phyloP scores from a whole-genome alignment of 2,329 filamentous ascomycete genomes.

The Westerdykella aurantiaca region DNA sequence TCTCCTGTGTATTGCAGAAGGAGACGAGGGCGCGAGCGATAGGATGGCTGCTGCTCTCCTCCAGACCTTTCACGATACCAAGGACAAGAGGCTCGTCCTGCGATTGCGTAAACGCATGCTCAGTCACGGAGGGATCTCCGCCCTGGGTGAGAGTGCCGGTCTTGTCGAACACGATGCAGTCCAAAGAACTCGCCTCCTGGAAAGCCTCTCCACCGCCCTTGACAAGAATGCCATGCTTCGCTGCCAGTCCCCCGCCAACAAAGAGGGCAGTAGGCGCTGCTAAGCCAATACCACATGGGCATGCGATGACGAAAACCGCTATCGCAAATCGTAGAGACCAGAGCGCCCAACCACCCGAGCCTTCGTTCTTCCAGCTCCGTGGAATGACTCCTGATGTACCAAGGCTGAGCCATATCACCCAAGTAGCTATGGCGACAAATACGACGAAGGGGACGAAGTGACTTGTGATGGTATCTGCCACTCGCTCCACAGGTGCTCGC shows the following conservation, averaged over 20 bases:
- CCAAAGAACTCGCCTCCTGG: constrained; percentile 71
- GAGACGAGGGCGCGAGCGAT: constrained; percentile 64
- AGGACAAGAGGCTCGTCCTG: constrained; percentile 41
- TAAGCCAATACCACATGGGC: constrained; percentile 75
- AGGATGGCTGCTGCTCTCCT: constrained; percentile 69
- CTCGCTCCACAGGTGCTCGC: constrained; percentile 67
- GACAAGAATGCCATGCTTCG: constrained; percentile 72
- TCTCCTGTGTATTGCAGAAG: constrained; percentile 47
- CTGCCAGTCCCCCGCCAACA: constrained; percentile 73
- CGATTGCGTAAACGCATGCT: constrained; percentile 39
- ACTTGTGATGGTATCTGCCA: constrained; percentile 65
- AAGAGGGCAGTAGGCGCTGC: constrained; percentile 83
- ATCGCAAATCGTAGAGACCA: constrained; percentile 81
- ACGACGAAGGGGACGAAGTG: constrained; percentile 74
- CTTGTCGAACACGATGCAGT: constrained; percentile 83
- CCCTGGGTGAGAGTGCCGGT: constrained; percentile 74
- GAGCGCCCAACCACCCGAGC: constrained; percentile 59
- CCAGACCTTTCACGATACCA: constrained; percentile 55
- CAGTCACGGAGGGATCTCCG: constrained; percentile 64
- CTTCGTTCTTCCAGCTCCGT: constrained; percentile 48
- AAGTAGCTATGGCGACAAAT: constrained; percentile 63
- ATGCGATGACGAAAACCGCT: constrained; percentile 80
- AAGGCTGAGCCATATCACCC: constrained; percentile 64
- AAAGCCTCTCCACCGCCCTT: constrained; percentile 83
- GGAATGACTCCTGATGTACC: constrained; percentile 57